These are phyloP conservation scores for Didymella sp. DNA, from an alignment of 2,329 filamentous ascomycete genomes.

Conservation along the genomic window DNA sequence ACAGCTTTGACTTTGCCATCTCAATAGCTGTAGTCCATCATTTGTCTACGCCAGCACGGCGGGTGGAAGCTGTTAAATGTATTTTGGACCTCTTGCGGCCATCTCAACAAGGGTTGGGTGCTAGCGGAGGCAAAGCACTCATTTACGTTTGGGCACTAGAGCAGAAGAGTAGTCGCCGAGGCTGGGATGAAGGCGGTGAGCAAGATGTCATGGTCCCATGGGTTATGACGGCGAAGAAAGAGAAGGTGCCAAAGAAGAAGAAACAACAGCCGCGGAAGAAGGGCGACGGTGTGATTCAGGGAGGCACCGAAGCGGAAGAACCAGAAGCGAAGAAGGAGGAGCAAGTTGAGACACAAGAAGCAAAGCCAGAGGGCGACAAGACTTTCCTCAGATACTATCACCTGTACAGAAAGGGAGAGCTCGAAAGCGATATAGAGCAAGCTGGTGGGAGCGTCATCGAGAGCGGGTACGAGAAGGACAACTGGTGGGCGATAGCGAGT, in stretches of 20 bases:
- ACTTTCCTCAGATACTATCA: conserved; percentile 94
- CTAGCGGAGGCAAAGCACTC: conserved; percentile 67
- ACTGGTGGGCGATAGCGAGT: conserved; percentile 87
- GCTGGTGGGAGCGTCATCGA: conserved; percentile 80
- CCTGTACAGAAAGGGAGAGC: conserved; percentile 83
- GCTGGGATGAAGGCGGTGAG: conserved; percentile 82
- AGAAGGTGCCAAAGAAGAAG: conserved; percentile 34
- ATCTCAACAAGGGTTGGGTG: background rate
- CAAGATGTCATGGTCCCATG: conserved; percentile 97
- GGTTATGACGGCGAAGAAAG: conserved; percentile 68
- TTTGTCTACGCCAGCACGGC: conserved; percentile 76
- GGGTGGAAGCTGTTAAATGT: conserved; percentile 73
- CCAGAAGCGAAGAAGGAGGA: conserved; percentile 22
- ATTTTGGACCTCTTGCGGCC: conserved; percentile 71
- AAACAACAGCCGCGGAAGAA: conserved; percentile 23
- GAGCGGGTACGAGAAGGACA: conserved; percentile 93
- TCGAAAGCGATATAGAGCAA: conserved; percentile 77
- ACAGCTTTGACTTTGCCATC: conserved; percentile 83
- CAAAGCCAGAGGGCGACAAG: conserved; percentile 48
- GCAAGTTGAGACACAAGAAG: conserved; percentile 19
- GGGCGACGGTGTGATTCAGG: conserved; percentile 10
- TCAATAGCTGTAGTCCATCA: conserved; percentile 96
- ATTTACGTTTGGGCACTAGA: conserved; percentile 97
- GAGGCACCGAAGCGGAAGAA: conserved; percentile 1
- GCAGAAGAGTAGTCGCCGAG: conserved; percentile 82